These are phyloP conservation scores for Stropharia rugosoannulata DNA, from an alignment of 768 basidiomycete species.

Conservation along the genomic window DNA sequence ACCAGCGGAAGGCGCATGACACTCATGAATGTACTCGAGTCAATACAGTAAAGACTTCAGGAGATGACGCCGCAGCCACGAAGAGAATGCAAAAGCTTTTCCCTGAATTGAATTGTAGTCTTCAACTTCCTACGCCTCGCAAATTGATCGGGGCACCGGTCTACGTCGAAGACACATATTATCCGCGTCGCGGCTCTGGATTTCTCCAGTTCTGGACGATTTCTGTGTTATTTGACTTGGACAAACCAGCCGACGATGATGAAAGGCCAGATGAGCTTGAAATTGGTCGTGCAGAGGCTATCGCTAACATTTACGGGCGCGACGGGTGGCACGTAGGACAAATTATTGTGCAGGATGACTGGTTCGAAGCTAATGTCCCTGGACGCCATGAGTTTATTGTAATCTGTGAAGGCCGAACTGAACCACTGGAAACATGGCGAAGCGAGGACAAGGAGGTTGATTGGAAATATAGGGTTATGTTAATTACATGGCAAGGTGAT, in stretches of 20 bases:
- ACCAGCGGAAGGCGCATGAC: constrained; percentile 5
- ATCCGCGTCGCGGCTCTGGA: constrained; percentile 1
- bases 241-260: background rate
- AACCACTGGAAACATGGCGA: background rate
- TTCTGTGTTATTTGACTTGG: background rate
- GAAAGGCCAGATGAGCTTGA: background rate
- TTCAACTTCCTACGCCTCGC: background rate
- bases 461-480: constrained; percentile 8
- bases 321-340: background rate
- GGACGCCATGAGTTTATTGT: constrained; percentile 9
- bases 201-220: constrained; percentile 3
- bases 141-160: background rate
- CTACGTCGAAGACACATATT: background rate
- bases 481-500: background rate
- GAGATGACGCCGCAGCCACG: background rate
- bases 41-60: background rate
- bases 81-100: background rate
- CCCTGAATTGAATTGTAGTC: background rate
- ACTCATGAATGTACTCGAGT: background rate
- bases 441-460: background rate
- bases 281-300: background rate
- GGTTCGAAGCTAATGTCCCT: background rate
- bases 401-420: constrained; percentile 4
- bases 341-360: background rate
- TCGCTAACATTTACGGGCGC: background rate